A percentile compares a stretch with the other conserved stretches of the same genome.
phyloP scores from a whole-genome alignment of 78 protist species.

The Dictyostelium intermedium region DNA sequence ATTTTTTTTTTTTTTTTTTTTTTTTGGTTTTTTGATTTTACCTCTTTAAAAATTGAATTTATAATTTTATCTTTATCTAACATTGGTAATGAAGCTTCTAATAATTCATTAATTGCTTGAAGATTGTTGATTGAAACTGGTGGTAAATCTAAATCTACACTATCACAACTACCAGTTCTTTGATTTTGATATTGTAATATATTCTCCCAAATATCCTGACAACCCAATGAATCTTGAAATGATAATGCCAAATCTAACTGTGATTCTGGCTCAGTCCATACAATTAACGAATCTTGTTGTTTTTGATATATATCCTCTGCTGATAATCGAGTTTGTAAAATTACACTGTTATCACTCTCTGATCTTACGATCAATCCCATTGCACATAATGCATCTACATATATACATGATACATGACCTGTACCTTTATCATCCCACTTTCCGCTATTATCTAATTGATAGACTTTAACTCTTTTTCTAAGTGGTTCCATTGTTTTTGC shows the following conservation, averaged over 20 bases:
- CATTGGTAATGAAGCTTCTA: constrained; percentile 13
- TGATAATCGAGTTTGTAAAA: constrained; percentile 43
- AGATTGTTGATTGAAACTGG: not conserved
- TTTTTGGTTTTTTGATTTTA: not conserved
- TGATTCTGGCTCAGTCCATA: constrained; percentile 89
- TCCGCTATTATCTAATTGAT: constrained; percentile 56
- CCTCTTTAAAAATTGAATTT: constrained; percentile 37
- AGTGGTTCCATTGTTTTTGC: constrained; percentile 1
- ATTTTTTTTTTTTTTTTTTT: not conserved
- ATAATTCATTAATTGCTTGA: constrained; percentile 1
- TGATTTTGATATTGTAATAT: constrained; percentile 28
- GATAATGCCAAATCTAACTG: constrained; percentile 84
- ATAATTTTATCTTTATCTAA: constrained; percentile 21
- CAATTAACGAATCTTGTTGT: constrained; percentile 86
- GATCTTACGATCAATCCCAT: constrained; percentile 55
- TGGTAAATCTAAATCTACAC: constrained; percentile 2
- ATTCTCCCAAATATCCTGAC: constrained; percentile 85
- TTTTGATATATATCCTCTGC: constrained; percentile 57
- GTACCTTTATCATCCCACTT: constrained; percentile 83
- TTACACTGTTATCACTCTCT: constrained; percentile 40
- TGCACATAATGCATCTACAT: constrained; percentile 4
- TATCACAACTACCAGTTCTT: not conserved
- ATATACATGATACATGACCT: constrained; percentile 67
- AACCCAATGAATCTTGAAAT: constrained; percentile 84
- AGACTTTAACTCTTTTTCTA: constrained; percentile 67